Conservation (phyloP, 805 yeast species). For the Barnettozyma botsteinii region DNA sequence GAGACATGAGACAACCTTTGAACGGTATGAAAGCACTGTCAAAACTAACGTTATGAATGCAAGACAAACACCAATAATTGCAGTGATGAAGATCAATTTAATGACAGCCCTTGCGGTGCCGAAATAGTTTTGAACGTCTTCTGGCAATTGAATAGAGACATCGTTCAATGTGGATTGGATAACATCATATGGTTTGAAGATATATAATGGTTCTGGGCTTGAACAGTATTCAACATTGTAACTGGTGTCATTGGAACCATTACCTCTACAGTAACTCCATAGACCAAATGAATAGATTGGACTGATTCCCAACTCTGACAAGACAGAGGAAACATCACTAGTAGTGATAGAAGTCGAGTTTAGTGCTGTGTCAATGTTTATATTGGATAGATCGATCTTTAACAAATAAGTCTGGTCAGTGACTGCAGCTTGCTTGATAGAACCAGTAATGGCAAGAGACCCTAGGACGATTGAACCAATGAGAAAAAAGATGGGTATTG, state of each 20-base stretch:
- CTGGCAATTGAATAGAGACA: slow-evolving; percentile 42
- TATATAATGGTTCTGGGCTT: slow-evolving; percentile 47
- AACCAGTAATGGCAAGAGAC: slow-evolving; percentile 48
- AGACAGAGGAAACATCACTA: slow-evolving; percentile 1
- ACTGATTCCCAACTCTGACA: slow-evolving; percentile 29
- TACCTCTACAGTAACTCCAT: slow-evolving; percentile 57
- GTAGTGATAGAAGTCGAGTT: not conserved
- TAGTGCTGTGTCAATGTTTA: slow-evolving; percentile 2
- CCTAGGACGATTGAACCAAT: slow-evolving; percentile 42
- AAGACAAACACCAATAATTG: slow-evolving; percentile 43
- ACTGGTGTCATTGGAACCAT: slow-evolving; percentile 21
- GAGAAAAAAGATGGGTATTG: slow-evolving; percentile 29
- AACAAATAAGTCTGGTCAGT: slow-evolving; percentile 42
- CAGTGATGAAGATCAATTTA: slow-evolving; percentile 53
- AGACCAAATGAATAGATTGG: slow-evolving; percentile 50
- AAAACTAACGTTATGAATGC: slow-evolving; percentile 38
- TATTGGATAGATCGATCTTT: slow-evolving; percentile 37
- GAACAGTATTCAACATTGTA: slow-evolving; percentile 44
- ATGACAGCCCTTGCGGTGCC: slow-evolving; percentile 41
- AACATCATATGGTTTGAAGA: slow-evolving; percentile 46
- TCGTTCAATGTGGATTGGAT: slow-evolving; percentile 21
- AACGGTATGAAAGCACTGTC: slow-evolving; percentile 41
- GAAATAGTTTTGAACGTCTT: slow-evolving; percentile 41
- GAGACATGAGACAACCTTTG: slow-evolving; percentile 38
- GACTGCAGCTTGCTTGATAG: slow-evolving; percentile 36